phyloP scores from a whole-genome alignment of 2,329 filamentous ascomycete genomes.

The Coniochaeta pulveracea region DNA sequence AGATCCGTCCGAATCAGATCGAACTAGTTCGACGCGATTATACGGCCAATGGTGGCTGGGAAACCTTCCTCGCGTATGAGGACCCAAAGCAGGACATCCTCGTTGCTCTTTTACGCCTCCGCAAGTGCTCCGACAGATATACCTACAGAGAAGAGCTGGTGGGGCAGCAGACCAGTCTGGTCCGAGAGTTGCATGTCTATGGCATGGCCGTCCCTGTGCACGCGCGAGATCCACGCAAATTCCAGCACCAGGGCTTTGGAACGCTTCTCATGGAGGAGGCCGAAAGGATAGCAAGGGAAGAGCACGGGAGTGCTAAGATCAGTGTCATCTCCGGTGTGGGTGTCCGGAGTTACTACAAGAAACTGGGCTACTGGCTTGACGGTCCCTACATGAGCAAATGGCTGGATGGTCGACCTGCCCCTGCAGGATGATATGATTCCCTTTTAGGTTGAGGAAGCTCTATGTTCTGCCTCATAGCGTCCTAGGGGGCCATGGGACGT shows the following conservation, averaged over 20 bases:
- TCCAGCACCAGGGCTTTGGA: slow-evolving; percentile 96
- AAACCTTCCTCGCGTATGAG: slow-evolving; percentile 96
- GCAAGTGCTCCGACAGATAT: slow-evolving; percentile 84
- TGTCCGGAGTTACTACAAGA: slow-evolving; percentile 87
- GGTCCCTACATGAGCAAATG: slow-evolving; percentile 73
- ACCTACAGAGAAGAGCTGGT: slow-evolving; percentile 84
- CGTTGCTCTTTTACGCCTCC: slow-evolving; percentile 76
- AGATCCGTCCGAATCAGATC: slow-evolving; percentile 91
- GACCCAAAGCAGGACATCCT: slow-evolving; percentile 98
- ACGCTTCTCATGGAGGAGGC: slow-evolving; percentile 97
- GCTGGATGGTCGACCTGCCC: slow-evolving; percentile 36
- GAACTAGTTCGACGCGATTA: slow-evolving; percentile 93
- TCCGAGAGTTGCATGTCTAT: slow-evolving; percentile 92
- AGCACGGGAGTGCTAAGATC: slow-evolving; percentile 89
- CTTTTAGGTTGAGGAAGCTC: no score
- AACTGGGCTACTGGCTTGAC: slow-evolving; percentile 87
- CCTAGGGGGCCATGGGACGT: no score
- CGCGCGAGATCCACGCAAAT: slow-evolving; percentile 87
- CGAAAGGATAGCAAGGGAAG: slow-evolving; percentile 84
- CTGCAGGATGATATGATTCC: no score
- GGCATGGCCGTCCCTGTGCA: slow-evolving; percentile 96
- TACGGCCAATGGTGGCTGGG: slow-evolving; percentile 91
- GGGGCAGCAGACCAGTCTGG: slow-evolving; percentile 79
- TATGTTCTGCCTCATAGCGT: no score
- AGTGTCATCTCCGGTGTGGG: slow-evolving; percentile 97